Percentiles rank a stretch among this genome's conserved stretches.
Evolutionary conservation across 192 early-diverging fungal species (phyloP).

Genomic region (Coemansia sp.): DNA sequence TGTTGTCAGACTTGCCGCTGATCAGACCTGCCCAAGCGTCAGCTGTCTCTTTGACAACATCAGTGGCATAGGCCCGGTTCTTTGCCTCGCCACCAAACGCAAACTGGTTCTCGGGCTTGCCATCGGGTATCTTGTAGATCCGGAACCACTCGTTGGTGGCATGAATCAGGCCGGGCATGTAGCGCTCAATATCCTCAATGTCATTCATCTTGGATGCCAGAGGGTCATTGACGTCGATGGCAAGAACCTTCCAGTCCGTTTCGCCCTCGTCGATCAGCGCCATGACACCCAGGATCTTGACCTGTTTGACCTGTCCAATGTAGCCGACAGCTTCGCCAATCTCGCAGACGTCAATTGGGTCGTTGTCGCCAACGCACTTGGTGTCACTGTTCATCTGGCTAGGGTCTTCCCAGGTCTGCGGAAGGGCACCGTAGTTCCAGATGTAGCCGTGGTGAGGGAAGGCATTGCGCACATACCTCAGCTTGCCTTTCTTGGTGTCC

Average conservation of each 20-base stretch:
- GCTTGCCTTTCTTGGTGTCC: slow-evolving; percentile 99
- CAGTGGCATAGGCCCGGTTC: slow-evolving; percentile 81
- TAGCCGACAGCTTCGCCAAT: slow-evolving; percentile 94
- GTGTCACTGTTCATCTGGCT: slow-evolving; percentile 86
- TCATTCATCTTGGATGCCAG: slow-evolving; percentile 96
- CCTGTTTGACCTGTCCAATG: slow-evolving; percentile 97
- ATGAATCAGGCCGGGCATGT: slow-evolving; percentile 91
- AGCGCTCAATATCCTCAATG: slow-evolving; percentile 98
- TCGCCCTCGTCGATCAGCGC: slow-evolving; percentile 98
- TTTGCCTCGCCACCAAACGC: slow-evolving; percentile 90
- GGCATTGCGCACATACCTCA: slow-evolving; percentile 96
- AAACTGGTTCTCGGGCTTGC: slow-evolving; percentile 99
- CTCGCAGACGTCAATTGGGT: slow-evolving; percentile 97
- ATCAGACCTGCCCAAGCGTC: slow-evolving; percentile 92
- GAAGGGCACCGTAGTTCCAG: slow-evolving; percentile 99
- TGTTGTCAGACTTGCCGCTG: slow-evolving; percentile 66
- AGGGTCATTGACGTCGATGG: slow-evolving; percentile 97
- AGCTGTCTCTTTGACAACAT: slow-evolving; percentile 88
- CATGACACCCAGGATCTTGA: slow-evolving; percentile 98
- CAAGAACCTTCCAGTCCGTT: slow-evolving; percentile 99
- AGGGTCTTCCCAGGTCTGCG: slow-evolving; percentile 99
- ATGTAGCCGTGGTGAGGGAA: slow-evolving; percentile 99
- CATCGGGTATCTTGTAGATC: slow-evolving; percentile 99
- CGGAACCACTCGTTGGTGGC: slow-evolving; percentile 99
- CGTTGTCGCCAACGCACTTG: slow-evolving; percentile 94